phyloP scores from a whole-genome alignment of 2,329 filamentous ascomycete species.

The Cladosporium austrohemisphaericum region DNA sequence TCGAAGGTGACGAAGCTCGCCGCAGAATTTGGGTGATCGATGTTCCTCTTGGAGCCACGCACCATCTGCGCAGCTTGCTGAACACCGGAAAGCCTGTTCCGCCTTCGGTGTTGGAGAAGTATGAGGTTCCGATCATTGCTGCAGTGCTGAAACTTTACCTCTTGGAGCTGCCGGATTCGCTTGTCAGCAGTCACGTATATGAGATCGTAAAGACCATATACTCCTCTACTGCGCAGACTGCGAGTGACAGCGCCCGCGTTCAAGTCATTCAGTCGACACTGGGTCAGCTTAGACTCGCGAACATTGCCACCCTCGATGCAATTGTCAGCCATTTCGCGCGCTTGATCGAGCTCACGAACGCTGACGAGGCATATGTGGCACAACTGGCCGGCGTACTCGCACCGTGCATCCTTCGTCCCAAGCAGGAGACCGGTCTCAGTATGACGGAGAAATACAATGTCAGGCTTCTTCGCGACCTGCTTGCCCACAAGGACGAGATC shows the following conservation, averaged over 20 bases:
- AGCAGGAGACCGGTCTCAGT: constrained; percentile 81
- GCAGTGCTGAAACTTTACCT: constrained; percentile 91
- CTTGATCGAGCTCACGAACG: constrained; percentile 92
- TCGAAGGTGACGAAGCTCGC: constrained; percentile 91
- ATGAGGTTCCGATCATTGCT: constrained; percentile 90
- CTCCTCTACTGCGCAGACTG: constrained; percentile 72
- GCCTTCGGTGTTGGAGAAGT: constrained; percentile 74
- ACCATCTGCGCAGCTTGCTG: constrained; percentile 75
- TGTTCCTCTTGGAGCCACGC: constrained; percentile 78
- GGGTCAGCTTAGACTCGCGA: constrained; percentile 88
- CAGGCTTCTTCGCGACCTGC: constrained; percentile 85
- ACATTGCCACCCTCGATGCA: constrained; percentile 97
- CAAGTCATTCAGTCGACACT: constrained; percentile 93
- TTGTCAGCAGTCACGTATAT: constrained; percentile 96
- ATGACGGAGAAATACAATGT: constrained; percentile 94
- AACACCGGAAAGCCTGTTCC: constrained; percentile 83
- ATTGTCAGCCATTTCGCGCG: constrained; percentile 98
- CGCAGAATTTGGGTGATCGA: constrained; percentile 92
- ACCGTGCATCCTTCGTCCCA: constrained; percentile 83
- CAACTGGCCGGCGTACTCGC: constrained; percentile 71
- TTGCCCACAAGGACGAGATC: constrained; percentile 89
- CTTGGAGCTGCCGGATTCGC: constrained; percentile 92
- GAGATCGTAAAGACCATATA: constrained; percentile 99
- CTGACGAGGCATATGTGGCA: constrained; percentile 79
- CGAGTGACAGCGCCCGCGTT: constrained; percentile 73